Evolutionary conservation across 148 eudicot genomes (phyloP).

Genomic region (Persicaria maculosa): DNA sequence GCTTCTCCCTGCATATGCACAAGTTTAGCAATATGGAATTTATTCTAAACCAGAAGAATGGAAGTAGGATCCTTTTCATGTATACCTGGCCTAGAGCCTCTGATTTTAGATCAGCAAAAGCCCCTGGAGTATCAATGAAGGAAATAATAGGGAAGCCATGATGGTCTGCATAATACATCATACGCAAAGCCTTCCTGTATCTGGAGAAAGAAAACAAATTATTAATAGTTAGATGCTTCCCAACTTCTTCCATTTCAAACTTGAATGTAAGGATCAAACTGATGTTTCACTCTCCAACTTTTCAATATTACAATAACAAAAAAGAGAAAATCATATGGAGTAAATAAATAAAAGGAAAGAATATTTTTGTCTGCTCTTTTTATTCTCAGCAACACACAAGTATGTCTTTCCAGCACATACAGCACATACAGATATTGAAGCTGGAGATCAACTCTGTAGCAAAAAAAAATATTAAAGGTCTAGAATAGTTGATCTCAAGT

Average conservation of each 20-base stretch:
- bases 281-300: background rate
- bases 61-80: constrained; percentile 10
- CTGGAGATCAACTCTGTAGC: background rate
- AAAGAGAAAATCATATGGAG: background rate
- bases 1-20: constrained; percentile 68
- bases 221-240: constrained; percentile 11
- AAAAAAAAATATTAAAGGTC: background rate
- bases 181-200: constrained; percentile 75
- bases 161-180: constrained; percentile 89
- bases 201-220: constrained; percentile 25
- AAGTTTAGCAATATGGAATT: background rate
- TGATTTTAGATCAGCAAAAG: constrained; percentile 79
- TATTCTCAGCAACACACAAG: background rate
- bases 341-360: background rate
- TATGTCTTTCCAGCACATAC: background rate
- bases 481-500: background rate
- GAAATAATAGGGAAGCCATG: constrained; percentile 78
- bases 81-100: constrained; percentile 87
- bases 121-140: constrained; percentile 88
- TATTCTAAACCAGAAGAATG: background rate
- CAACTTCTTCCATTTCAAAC: background rate
- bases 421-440: background rate
- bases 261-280: background rate
- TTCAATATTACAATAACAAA: background rate
- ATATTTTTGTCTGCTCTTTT: background rate